Conservation (phyloP, 73 alveolate genomes). For the Symbiodinium pilosum region DNA sequence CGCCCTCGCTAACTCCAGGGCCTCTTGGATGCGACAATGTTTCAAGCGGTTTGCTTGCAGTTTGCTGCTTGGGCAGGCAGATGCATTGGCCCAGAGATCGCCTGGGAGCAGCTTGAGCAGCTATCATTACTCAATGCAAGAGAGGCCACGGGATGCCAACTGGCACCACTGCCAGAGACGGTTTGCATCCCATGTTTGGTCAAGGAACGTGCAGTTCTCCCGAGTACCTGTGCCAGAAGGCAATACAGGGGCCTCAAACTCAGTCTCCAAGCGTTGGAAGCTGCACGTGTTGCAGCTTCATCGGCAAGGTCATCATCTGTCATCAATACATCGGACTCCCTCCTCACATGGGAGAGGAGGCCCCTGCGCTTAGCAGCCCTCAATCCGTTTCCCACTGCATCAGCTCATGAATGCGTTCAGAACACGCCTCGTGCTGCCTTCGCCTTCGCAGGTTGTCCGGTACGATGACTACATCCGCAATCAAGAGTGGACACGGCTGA, state of each 20-base stretch:
- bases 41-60: too few species aligned
- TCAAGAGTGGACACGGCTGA: constrained; percentile 43
- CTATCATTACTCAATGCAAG: neutral
- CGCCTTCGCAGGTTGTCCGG: constrained; percentile 45
- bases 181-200: too few species aligned
- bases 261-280: neutral
- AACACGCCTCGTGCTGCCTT: neutral
- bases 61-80: neutral
- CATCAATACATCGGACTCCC: constrained; percentile 77
- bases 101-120: neutral
- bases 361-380: neutral
- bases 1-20: neutral
- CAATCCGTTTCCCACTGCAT: too few species aligned
- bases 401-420: neutral
- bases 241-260: neutral
- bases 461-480: constrained; percentile 72
- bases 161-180: too few species aligned
- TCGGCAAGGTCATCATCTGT: constrained; percentile 40
- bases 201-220: neutral
- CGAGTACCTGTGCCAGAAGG: neutral
- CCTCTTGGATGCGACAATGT: neutral
- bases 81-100: neutral
- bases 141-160: neutral
- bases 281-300: neutral
- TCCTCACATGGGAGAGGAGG: constrained; percentile 47